phyloP scores from a whole-genome alignment of 2,329 filamentous ascomycete species.

The Ambrosiella beaveri region DNA sequence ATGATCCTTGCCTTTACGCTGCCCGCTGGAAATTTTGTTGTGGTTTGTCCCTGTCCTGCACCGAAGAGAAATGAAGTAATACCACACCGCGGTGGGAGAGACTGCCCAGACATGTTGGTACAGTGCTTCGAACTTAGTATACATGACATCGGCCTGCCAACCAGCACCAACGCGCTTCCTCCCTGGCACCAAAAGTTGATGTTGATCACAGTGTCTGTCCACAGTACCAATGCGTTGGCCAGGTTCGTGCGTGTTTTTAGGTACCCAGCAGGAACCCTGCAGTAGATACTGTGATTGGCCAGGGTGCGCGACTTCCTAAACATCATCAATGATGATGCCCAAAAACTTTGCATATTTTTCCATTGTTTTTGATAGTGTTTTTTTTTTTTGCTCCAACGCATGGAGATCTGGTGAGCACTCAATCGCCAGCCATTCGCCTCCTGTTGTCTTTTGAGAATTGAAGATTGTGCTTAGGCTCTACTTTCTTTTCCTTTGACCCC shows the following conservation, averaged over 20 bases:
- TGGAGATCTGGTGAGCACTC: not conserved
- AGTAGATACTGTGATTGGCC: constrained; percentile 7
- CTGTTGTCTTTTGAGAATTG: not conserved
- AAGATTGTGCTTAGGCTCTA: not conserved
- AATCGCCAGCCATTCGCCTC: constrained; percentile 1
- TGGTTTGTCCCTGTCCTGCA: constrained; percentile 6
- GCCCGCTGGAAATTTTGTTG: constrained; percentile 6
- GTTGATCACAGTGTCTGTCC: not conserved
- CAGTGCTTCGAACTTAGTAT: not conserved
- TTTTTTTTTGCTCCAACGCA: not conserved
- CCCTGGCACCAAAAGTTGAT: not conserved
- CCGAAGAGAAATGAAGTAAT: constrained; percentile 6
- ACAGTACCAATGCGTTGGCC: not conserved
- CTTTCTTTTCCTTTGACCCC: not conserved
- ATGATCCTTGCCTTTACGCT: constrained; percentile 5
- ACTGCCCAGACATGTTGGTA: not conserved
- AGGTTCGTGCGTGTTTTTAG: constrained; percentile 10
- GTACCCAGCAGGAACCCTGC: not conserved
- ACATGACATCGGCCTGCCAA: not conserved
- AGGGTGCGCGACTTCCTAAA: constrained; percentile 9
- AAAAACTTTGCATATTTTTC: constrained; percentile 7
- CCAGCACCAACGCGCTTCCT: not conserved
- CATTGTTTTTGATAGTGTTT: constrained; percentile 1
- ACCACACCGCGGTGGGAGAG: not conserved
- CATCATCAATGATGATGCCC: constrained; percentile 5